Evolutionary conservation across 176 grass and related monocot genomes (phyloP), one percentile per base, ranked within the genome.

Genomic region (Oryza nivara): DNA sequence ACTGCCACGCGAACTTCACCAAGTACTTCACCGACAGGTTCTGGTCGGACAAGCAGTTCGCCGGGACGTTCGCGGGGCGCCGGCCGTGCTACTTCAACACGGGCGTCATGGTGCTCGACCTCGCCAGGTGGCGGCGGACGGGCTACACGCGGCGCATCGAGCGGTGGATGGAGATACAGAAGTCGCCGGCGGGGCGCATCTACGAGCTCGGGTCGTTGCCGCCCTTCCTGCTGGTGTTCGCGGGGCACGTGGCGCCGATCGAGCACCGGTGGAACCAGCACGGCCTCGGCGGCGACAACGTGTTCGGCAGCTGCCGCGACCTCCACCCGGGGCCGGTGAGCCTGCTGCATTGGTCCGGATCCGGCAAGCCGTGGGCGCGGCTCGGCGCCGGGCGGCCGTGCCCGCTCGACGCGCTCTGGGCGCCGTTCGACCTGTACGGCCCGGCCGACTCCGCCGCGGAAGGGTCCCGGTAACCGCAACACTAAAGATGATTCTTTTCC

Each of bases 231-330:
- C 83, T 97, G 70, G 95, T 97, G 74, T 92, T 97, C 87, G 95
- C 92, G 17, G 95, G 95, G 17, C 90, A 90, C 81, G 95, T 97
- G 74, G 95, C 92, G 49, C 86, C 92, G 60, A 97, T 97, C 87
- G 92, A 97, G 58, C 95, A 97, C 88, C 80, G 95, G 70, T 97
- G 95, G 95, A 97, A 97, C 92, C 95, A 97, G 86, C 95, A 97
- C 80, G 95, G 95, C 28, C 87, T 94, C 19, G 95, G 95, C 28
- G 95, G 95, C 12, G 95, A 97, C 88, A 97, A 92, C 81, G 89
- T 97, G 54, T 80, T 68, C 13, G 95, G 95, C 75, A 94, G 90
- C 89, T 97, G 95, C 82, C 90, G 95, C 67, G 95, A 97, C 84
- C 83, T 97, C 41, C 95, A 97, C 74, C 84, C 95, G 26, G 95